phyloP scores from a whole-genome alignment of 2,329 filamentous ascomycete species.

The Dothideomycetidae sp. region DNA sequence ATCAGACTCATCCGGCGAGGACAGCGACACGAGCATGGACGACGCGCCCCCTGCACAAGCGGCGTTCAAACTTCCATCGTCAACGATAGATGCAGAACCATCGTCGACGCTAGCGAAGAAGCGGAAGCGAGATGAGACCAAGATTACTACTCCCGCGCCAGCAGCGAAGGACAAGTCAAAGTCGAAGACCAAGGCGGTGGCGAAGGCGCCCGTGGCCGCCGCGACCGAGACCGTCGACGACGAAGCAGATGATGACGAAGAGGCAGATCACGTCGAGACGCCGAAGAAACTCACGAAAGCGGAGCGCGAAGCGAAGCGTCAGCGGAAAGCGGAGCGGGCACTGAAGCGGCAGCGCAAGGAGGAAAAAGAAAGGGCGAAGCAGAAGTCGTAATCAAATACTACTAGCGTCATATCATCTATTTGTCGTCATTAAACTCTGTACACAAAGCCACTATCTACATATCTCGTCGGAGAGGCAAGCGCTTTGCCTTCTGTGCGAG shows the following conservation, averaged over 20 bases:
- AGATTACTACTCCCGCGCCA: background rate
- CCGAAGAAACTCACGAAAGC: background rate
- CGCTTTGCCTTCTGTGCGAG: no score
- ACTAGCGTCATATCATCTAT: no score
- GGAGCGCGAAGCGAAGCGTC: background rate
- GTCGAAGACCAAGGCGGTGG: background rate
- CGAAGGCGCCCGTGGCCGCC: background rate
- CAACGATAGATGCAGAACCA: background rate
- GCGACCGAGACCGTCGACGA: conserved; percentile 1
- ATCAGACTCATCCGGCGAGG: conserved; percentile 27
- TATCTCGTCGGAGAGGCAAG: no score
- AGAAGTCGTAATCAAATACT: no score
- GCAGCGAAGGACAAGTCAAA: background rate
- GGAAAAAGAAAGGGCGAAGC: no score
- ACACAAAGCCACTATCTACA: background rate
- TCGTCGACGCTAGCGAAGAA: conserved; percentile 1
- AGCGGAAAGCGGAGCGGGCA: background rate
- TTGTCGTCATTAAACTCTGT: no score
- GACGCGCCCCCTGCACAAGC: conserved; percentile 10
- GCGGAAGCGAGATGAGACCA: conserved; percentile 4
- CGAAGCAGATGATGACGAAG: background rate
- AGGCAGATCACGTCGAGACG: background rate
- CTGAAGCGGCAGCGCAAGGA: no score
- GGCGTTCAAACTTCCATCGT: conserved; percentile 13
- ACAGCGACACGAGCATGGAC: conserved; percentile 16